These are phyloP conservation scores for Wickerhamomyces chaumierensis DNA, from an alignment of 805 yeast genomes.

Conservation along the genomic window DNA sequence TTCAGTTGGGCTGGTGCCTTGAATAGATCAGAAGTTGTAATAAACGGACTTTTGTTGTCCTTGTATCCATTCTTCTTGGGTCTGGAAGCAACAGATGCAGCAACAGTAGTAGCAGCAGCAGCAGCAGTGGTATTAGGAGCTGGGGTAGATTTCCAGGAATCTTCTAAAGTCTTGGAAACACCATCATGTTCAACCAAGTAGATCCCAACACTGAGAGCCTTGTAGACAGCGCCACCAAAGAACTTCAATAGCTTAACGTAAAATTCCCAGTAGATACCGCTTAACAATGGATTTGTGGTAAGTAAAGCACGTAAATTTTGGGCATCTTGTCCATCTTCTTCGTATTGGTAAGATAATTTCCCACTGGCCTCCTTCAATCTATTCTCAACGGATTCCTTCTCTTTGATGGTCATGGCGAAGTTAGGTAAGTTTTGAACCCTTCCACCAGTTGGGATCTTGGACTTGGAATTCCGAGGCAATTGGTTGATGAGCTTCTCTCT, in stretches of 20 bases:
- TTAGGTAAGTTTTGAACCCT: neutral
- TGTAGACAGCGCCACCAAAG: neutral
- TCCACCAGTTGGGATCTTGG: neutral
- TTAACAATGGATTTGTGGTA: neutral
- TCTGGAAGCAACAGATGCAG: neutral
- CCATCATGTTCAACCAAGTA: neutral
- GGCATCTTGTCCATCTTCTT: neutral
- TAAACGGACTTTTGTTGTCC: neutral
- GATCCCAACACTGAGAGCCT: neutral
- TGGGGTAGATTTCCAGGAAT: neutral
- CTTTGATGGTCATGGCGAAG: neutral
- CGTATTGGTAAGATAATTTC: neutral
- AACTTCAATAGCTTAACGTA: neutral
- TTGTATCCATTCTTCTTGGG: neutral
- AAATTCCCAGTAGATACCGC: neutral
- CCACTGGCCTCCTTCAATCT: neutral
- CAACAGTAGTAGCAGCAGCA: neutral
- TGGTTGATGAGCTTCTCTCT: neutral
- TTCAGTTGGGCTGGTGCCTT: neutral
- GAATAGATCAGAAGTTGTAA: neutral
- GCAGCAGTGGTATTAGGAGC: neutral
- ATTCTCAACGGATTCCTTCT: neutral
- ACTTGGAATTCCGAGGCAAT: neutral
- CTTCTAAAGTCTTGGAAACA: neutral
- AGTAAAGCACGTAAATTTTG: neutral